Evolutionary conservation across 169 alveolate species (phyloP).

Genomic region (Plasmodium blacklocki): DNA sequence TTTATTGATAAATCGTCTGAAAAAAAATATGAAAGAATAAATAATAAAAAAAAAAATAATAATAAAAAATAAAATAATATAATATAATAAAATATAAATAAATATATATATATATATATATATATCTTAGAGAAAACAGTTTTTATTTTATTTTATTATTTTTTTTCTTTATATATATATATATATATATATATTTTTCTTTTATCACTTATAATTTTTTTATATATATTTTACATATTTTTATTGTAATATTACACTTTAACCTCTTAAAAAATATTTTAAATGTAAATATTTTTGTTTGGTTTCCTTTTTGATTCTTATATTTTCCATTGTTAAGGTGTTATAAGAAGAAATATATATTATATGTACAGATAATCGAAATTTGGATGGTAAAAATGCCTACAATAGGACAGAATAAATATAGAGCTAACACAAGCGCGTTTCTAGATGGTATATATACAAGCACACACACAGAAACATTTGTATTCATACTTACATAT

Average conservation of each 20-base stretch:
- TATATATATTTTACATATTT: neutral
- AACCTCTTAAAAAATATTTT: slow-evolving; percentile 15
- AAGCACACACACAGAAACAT: too few species aligned
- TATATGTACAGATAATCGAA: slow-evolving; percentile 19
- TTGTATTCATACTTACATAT: neutral
- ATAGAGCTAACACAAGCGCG: slow-evolving; percentile 36
- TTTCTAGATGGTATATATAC: slow-evolving; percentile 59
- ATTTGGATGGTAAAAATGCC: slow-evolving; percentile 55
- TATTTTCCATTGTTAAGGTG: neutral
- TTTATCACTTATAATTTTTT: too few species aligned
- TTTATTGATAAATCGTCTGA: too few species aligned
- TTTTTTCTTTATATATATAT: too few species aligned
- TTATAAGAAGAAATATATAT: neutral
- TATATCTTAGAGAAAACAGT: too few species aligned
- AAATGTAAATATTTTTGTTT: slow-evolving; percentile 19
- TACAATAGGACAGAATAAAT: slow-evolving; percentile 61
- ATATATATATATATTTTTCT: too few species aligned
- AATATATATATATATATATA: too few species aligned
- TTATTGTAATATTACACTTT: slow-evolving; percentile 17
- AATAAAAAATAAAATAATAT: too few species aligned
- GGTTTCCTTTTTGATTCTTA: neutral
- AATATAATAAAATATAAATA: too few species aligned
- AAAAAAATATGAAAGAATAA: too few species aligned
- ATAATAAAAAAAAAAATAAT: neutral
- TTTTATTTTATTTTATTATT: too few species aligned